Percentiles rank a stretch among this genome's conserved stretches.
phyloP scores from a whole-genome alignment of 768 basidiomycete species.

The Amanita rimosa region DNA sequence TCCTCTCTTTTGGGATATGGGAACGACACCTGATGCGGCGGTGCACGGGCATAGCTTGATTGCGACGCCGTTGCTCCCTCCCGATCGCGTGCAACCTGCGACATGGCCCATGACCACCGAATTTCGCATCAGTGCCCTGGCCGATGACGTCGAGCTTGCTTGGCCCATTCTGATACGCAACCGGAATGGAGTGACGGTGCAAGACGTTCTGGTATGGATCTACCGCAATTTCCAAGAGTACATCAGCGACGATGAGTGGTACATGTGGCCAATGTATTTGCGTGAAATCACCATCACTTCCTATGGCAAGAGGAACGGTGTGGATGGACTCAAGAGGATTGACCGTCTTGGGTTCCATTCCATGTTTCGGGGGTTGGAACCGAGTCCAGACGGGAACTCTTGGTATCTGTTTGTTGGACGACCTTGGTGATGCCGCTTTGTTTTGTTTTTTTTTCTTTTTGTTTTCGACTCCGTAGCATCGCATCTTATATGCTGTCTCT shows the following conservation, averaged over 20 bases:
- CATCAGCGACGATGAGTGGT: conserved; percentile 1
- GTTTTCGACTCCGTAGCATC: not conserved
- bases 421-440: not conserved
- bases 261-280: not conserved
- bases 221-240: conserved; percentile 5
- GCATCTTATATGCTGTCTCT: no score
- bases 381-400: not conserved
- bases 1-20: conserved; percentile 6
- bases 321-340: conserved; percentile 5
- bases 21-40: not conserved
- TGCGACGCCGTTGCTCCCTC: conserved; percentile 2
- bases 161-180: conserved; percentile 5
- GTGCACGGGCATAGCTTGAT: conserved; percentile 1
- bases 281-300: not conserved
- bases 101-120: conserved; percentile 3
- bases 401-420: conserved; percentile 5
- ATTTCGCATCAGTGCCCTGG: not conserved
- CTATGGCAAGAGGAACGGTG: not conserved
- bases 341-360: conserved; percentile 5
- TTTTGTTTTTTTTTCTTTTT: not conserved
- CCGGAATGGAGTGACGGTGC: conserved; percentile 1
- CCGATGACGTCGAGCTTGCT: conserved; percentile 4
- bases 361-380: conserved; percentile 6
- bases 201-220: conserved; percentile 4
- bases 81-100: conserved; percentile 1